These are phyloP conservation scores for Emmonsia crescens DNA, from an alignment of 2,329 filamentous ascomycete genomes.

Conservation along the genomic window DNA sequence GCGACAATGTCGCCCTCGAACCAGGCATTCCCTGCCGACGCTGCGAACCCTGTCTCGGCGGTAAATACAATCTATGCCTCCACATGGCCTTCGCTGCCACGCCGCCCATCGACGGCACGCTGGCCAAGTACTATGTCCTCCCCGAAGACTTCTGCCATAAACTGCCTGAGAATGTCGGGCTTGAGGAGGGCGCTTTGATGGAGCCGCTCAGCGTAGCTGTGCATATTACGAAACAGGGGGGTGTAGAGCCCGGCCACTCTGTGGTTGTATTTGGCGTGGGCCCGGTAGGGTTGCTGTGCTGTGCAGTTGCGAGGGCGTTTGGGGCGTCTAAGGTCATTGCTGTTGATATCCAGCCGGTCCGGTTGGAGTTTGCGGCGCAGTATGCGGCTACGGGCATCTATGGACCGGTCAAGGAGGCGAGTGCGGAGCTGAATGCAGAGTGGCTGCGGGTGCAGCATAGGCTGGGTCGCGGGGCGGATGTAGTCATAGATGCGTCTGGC, in stretches of 20 bases:
- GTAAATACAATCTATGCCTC: slow-evolving; percentile 65
- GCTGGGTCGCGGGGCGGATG: slow-evolving; percentile 58
- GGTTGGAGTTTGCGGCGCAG: slow-evolving; percentile 64
- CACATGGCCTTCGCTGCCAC: slow-evolving; percentile 88
- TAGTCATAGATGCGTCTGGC: slow-evolving; percentile 69
- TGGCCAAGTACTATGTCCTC: slow-evolving; percentile 73
- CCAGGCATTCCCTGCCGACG: slow-evolving; percentile 55
- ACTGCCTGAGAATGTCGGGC: slow-evolving; percentile 62
- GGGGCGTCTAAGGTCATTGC: slow-evolving; percentile 77
- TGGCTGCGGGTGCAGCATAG: slow-evolving; percentile 53
- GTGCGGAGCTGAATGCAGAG: slow-evolving; percentile 62
- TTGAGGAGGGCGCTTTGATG: slow-evolving; percentile 82
- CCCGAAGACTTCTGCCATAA: slow-evolving; percentile 91
- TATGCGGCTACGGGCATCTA: slow-evolving; percentile 48
- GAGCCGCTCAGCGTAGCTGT: slow-evolving; percentile 83
- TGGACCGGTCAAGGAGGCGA: slow-evolving; percentile 51
- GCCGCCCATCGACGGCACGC: slow-evolving; percentile 81
- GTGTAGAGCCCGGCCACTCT: slow-evolving; percentile 59
- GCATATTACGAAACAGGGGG: slow-evolving; percentile 68
- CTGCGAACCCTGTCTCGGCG: slow-evolving; percentile 54
- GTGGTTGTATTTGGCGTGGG: slow-evolving; percentile 81
- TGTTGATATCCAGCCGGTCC: slow-evolving; percentile 72
- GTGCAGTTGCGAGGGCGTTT: slow-evolving; percentile 71
- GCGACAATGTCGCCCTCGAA: slow-evolving; percentile 58
- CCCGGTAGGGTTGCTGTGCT: slow-evolving; percentile 77